Base-by-base conservation (phyloP, 768 basidiomycete genomes). In the Mycena epipterygia region DNA sequence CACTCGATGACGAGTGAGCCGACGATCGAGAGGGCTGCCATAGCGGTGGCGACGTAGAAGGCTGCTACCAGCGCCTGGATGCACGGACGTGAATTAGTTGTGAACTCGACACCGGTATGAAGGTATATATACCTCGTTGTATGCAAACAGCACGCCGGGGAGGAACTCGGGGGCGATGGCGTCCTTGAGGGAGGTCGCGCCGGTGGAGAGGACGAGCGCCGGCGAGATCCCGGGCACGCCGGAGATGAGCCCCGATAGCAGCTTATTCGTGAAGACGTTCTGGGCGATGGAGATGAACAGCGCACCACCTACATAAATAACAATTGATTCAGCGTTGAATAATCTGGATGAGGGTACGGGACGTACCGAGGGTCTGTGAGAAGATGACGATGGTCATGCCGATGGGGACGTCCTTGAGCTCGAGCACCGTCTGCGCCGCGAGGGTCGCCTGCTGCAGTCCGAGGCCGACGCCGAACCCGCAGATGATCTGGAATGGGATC, bases 221-320 rank as follows among this genome's bases (percentile, higher is more conserved):
- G 60, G 21, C 0, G 60, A 35, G 12, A 61, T 25, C 8, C n/a
- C 60, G 16, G 60, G 60, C 19, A 61, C 46, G 7, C n/a, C 13
- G n/a, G n/a, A n/a, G 13, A 25, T 6, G 32, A 61, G 60, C 2
- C 46, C 44, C 3, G 60, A 61, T 4, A 61, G 33, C 0, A 61
- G 33, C 32, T 46, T 48, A 32, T 59, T 44, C 16, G 35, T 19
- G 44, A 61, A 61, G 16, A 61, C 60, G n/a, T 49, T 61, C 27
- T 61, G 60, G n/a, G 27, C 60, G 21, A 49, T 29, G 2, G 44
- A 33, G 9, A 49, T 37, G 48, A 61, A 61, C 23, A 61, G 32
- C 3, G 60, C 19, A 30, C 60, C 60, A n/a, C 60, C 57, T 35
- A 23, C 1, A 39, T n/a, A n/a, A n/a, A n/a, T n/a, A n/a, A n/a